Evolutionary conservation across 2,329 filamentous ascomycete genomes (phyloP).

Genomic region (Cordyceps militaris): DNA sequence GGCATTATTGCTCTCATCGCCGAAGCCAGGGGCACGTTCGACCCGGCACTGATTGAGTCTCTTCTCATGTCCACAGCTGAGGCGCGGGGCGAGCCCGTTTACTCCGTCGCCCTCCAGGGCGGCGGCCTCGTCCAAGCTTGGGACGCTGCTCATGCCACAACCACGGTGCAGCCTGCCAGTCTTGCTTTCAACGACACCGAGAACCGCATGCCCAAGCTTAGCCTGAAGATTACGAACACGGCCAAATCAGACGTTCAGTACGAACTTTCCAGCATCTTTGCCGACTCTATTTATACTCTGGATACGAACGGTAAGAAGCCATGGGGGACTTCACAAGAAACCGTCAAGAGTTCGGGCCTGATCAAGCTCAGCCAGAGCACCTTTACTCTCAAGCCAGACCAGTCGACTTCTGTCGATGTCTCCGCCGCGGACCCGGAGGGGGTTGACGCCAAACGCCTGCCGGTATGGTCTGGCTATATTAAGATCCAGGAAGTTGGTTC

Average conservation of each 20-base stretch:
- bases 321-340: neutral
- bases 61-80: slow-evolving; percentile 26
- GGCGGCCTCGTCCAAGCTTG: slow-evolving; percentile 35
- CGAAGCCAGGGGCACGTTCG: slow-evolving; percentile 22
- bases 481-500: slow-evolving; percentile 30
- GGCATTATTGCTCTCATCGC: slow-evolving; percentile 29
- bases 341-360: slow-evolving; percentile 32
- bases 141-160: slow-evolving; percentile 32
- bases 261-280: neutral
- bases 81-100: slow-evolving; percentile 16
- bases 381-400: slow-evolving; percentile 35
- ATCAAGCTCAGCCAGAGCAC: slow-evolving; percentile 35
- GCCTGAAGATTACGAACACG: neutral
- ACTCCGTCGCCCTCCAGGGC: slow-evolving; percentile 36
- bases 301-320: slow-evolving; percentile 19
- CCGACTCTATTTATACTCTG: slow-evolving; percentile 19
- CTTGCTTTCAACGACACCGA: slow-evolving; percentile 39
- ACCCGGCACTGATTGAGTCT: slow-evolving; percentile 20
- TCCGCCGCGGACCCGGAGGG: slow-evolving; percentile 33
- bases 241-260: neutral
- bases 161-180: slow-evolving; percentile 29
- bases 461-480: slow-evolving; percentile 38
- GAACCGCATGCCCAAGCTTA: slow-evolving; percentile 22
- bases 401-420: slow-evolving; percentile 39
- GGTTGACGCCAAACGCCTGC: slow-evolving; percentile 25